Conservation (phyloP, 495 filamentous ascomycete genomes). For the Penicillium coffeae region DNA sequence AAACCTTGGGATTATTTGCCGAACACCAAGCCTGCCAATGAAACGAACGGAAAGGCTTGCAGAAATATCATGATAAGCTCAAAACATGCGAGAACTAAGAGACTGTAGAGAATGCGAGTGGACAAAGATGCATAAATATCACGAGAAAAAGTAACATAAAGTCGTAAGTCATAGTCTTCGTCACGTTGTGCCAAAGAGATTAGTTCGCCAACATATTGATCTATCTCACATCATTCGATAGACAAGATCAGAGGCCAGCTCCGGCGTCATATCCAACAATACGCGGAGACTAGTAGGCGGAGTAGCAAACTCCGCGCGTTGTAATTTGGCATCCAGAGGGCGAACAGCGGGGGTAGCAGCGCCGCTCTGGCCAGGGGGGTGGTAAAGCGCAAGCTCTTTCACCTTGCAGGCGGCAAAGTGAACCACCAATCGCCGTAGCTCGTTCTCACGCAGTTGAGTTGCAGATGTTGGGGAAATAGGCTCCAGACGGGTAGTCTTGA, state of each 20-base stretch:
- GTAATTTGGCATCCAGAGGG: constrained; percentile 14
- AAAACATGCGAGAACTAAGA: not conserved
- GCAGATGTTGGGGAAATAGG: constrained; percentile 40
- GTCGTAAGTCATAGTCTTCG: not conserved
- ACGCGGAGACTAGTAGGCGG: constrained; percentile 31
- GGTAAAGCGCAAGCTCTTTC: constrained; percentile 38
- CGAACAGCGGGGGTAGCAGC: constrained; percentile 19
- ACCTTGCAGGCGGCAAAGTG: constrained; percentile 46
- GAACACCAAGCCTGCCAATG: too few relatives aligned
- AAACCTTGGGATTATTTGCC: too few relatives aligned
- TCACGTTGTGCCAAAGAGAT: not conserved
- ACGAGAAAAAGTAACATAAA: not conserved
- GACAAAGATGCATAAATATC: not conserved
- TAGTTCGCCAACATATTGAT: not conserved
- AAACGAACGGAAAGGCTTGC: too few relatives aligned
- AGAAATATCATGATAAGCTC: not conserved
- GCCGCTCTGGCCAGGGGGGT: constrained; percentile 29
- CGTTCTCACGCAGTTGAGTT: constrained; percentile 45
- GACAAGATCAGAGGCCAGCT: constrained; percentile 46
- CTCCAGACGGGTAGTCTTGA: constrained; percentile 40
- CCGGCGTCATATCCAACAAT: constrained; percentile 38
- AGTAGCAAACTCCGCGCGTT: constrained; percentile 14
- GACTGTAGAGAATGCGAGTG: not conserved
- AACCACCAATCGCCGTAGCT: constrained; percentile 40
- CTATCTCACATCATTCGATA: constrained; percentile 40